A percentile compares a stretch with the other conserved stretches of the same genome.
These are phyloP conservation scores for Suhomyces wounanorum DNA, from an alignment of 1,139 yeast species.

Conservation along the genomic window DNA sequence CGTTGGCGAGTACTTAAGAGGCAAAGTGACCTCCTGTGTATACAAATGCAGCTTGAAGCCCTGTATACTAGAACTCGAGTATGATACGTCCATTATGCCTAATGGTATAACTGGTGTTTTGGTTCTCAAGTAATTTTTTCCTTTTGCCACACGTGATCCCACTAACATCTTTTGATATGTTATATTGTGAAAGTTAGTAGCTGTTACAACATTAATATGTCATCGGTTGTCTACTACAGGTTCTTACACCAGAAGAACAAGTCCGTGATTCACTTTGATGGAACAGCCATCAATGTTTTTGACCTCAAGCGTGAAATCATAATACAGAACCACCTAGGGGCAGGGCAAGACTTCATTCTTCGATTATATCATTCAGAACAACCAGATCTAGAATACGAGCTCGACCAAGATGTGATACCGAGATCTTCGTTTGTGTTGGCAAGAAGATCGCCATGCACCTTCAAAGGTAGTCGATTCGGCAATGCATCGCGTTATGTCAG, in stretches of 20 bases:
- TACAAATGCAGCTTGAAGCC: slow-evolving; percentile 31
- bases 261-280: slow-evolving; percentile 85
- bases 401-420: slow-evolving; percentile 87
- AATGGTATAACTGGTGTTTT: slow-evolving; percentile 4
- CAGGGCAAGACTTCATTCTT: slow-evolving; percentile 83
- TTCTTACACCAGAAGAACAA: slow-evolving; percentile 84
- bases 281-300: slow-evolving; percentile 93
- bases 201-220: slow-evolving; percentile 48
- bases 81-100: slow-evolving; percentile 20
- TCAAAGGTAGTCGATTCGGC: slow-evolving; percentile 60
- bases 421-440: slow-evolving; percentile 85
- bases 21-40: slow-evolving; percentile 27
- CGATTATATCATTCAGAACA: slow-evolving; percentile 62
- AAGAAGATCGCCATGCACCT: slow-evolving; percentile 69
- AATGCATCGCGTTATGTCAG: slow-evolving; percentile 81
- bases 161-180: neutral
- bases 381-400: slow-evolving; percentile 80
- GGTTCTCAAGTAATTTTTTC: slow-evolving; percentile 4
- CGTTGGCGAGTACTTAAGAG: slow-evolving; percentile 32
- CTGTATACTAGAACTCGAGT: slow-evolving; percentile 23
- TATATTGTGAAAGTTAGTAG: neutral
- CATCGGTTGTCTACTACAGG: slow-evolving; percentile 85
- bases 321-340: slow-evolving; percentile 74
- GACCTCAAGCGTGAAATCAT: slow-evolving; percentile 92
- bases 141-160: neutral